Conservation (phyloP, 2,329 filamentous ascomycete species). For the Sclerotinia trifoliorum region DNA sequence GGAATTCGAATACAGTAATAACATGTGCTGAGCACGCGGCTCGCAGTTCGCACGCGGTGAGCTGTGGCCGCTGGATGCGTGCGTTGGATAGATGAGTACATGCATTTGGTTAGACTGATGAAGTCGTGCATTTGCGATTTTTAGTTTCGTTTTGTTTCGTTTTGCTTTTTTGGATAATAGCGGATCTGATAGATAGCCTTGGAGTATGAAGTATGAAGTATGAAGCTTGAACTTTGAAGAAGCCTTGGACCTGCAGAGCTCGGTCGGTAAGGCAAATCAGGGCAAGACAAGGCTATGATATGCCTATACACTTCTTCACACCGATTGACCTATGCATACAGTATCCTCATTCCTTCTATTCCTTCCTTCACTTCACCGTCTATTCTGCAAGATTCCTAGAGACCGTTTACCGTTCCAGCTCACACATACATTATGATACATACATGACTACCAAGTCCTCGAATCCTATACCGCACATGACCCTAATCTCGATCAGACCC, state of each 20-base stretch:
- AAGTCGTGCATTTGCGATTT: neutral
- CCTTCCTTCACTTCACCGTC: neutral
- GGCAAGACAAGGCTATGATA: neutral
- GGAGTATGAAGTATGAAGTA: neutral
- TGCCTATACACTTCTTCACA: neutral
- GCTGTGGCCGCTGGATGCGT: neutral
- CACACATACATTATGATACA: neutral
- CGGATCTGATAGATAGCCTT: neutral
- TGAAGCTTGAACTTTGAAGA: no score
- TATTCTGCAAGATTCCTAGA: neutral
- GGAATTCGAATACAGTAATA: no score
- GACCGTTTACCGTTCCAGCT: neutral
- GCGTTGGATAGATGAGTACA: neutral
- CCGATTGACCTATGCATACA: neutral
- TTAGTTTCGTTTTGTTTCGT: neutral
- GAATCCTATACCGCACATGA: neutral
- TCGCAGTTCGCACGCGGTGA: neutral
- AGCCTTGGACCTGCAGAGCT: neutral
- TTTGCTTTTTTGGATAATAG: neutral
- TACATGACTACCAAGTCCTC: neutral
- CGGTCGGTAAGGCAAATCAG: neutral
- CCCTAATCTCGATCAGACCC: neutral
- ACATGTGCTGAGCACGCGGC: neutral
- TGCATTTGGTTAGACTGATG: neutral
- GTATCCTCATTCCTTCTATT: neutral